Base-by-base conservation (phyloP, 257 asterid genomes). In the Nicotiana tabacum region DNA sequence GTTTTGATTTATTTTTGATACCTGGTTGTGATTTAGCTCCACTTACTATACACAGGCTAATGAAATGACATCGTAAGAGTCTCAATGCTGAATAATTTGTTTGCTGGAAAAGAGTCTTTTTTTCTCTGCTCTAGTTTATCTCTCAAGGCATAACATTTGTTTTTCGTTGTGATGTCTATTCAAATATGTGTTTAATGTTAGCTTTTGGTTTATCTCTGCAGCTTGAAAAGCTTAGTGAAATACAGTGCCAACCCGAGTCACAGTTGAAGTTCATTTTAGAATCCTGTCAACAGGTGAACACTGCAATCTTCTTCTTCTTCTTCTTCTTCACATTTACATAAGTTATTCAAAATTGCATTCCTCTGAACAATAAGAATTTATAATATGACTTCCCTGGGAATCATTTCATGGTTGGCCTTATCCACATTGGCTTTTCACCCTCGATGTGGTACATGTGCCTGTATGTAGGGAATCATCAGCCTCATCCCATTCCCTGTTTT, bases 251-350 rank as follows among this genome's bases (percentile, higher is more conserved):
- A 85, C 99, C 98, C 12, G 97, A 92, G 88, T 92, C 99, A 9
- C 97, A 92, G 85, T 21, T 96, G 90, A 94, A 92, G 90, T 96
- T 96, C 85, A 89, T 96, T 81, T 79, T 90, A 51, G 99, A 96
- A 84, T 98, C 98, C 37, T 96, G 98, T 98, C 98, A 92, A 85
- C 99, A 96, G 98, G 98, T 94, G 86, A 85, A 77, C 46, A 17
- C n/a, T 48, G 21, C 66, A 81, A 77, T 65, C 80, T 48, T 53
- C 57, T 53, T 53, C 58, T 2, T 43, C 51, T 29, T 29, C 30
- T 43, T 9, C 51, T 2, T 76, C 80, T 76, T 76, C 46, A 76
- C 64, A 76, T 27, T 48, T 51, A 51, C 80, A 29, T 27, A 7
- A 15, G 80, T 76, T 74, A 12, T 29, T 17, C 70, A 29, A 46